Conservation (phyloP, 2,329 filamentous ascomycete species). For the Scedosporium dehoogii region DNA sequence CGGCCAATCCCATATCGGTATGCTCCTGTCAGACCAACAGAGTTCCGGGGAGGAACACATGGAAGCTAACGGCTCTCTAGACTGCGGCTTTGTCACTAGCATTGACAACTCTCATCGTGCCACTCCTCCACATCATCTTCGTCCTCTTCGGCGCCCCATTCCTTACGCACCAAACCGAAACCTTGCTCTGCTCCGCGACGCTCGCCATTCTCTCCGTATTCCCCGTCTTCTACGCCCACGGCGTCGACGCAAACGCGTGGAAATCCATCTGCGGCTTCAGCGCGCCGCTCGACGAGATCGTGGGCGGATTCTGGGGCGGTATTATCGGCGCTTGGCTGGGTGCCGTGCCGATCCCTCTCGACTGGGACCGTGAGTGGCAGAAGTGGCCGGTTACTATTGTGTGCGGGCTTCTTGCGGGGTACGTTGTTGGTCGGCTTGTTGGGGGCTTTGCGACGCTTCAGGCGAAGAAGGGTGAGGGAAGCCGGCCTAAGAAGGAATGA, state of each 20-base stretch:
- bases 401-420: conserved; percentile 71
- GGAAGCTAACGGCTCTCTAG: conserved; percentile 17
- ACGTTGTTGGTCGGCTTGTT: conserved; percentile 56
- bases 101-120: conserved; percentile 61
- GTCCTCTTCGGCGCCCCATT: conserved; percentile 89
- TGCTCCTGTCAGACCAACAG: neutral
- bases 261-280: conserved; percentile 55
- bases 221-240: conserved; percentile 77
- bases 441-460: conserved; percentile 43
- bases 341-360: conserved; percentile 87
- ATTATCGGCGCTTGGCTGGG: conserved; percentile 82
- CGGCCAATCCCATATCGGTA: neutral
- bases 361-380: conserved; percentile 99
- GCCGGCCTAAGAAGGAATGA: neutral
- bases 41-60: neutral
- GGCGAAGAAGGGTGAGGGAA: neutral
- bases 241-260: conserved; percentile 65
- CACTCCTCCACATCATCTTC: conserved; percentile 51
- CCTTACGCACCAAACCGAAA: conserved; percentile 70
- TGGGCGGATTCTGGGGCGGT: conserved; percentile 71
- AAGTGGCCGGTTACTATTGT: conserved; percentile 92
- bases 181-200: conserved; percentile 70
- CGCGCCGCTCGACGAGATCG: conserved; percentile 71
- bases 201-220: conserved; percentile 69
- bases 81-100: conserved; percentile 34